Evolutionary conservation across 768 basidiomycete genomes (phyloP).

Genomic region (Lentinula raphanica): DNA sequence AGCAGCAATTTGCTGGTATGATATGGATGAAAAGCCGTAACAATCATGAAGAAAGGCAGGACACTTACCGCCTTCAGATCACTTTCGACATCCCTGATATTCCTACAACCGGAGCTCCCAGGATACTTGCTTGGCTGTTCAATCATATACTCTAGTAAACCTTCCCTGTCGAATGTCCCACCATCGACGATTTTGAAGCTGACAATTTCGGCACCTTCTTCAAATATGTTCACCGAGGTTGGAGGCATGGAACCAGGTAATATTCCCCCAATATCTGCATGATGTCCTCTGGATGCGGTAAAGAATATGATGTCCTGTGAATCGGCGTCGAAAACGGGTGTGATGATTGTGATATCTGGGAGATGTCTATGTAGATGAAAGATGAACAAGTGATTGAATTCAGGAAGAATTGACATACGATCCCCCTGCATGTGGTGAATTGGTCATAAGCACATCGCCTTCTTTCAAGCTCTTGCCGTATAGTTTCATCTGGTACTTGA

Average conservation of each 20-base stretch:
- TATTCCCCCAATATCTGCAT: constrained; percentile 92
- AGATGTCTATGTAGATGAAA: constrained; percentile 51
- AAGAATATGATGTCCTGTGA: constrained; percentile 81
- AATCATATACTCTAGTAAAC: constrained; percentile 75
- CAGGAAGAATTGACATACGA: constrained; percentile 49
- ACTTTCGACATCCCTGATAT: constrained; percentile 85
- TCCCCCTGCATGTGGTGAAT: constrained; percentile 84
- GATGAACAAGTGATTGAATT: neutral
- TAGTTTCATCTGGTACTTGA: constrained; percentile 84
- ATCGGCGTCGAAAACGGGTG: constrained; percentile 74
- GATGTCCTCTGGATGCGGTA: constrained; percentile 90
- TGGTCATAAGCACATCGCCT: constrained; percentile 92
- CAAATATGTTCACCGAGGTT: constrained; percentile 82
- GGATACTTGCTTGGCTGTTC: constrained; percentile 77
- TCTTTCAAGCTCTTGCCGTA: constrained; percentile 69
- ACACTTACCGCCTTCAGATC: constrained; percentile 78
- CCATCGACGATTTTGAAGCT: constrained; percentile 87
- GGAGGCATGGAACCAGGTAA: constrained; percentile 95
- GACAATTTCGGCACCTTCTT: constrained; percentile 89
- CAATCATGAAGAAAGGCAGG: constrained; percentile 5
- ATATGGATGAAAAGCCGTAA: constrained; percentile 1
- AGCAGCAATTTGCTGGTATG: constrained; percentile 79
- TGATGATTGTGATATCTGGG: constrained; percentile 91
- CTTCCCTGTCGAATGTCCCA: constrained; percentile 74
- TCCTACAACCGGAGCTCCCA: constrained; percentile 82